Base-by-base conservation (phyloP, 192 early-diverging fungal species). In the Podochytrium sp. region DNA sequence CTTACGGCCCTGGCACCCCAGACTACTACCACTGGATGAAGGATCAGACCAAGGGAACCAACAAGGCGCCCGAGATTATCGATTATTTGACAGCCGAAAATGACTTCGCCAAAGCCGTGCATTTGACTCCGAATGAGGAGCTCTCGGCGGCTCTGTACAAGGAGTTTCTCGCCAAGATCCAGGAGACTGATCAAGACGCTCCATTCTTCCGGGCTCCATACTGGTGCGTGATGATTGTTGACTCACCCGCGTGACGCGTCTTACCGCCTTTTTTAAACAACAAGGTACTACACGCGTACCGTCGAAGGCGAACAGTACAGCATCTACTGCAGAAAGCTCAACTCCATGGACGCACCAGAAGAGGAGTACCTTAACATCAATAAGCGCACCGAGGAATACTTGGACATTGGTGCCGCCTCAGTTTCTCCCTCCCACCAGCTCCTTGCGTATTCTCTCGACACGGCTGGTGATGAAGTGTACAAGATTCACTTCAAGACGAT, bases 21-120 rank as follows among this genome's bases (percentile, higher is more conserved):
- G 84, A 86, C 66, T 29, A 39, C 42, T 86, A 82, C 68, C 84
- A 86, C 65, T 86, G 84, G 84, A 14, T 86, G 38, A 86, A 84
- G 59, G 82, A 84, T 64, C 58, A 73, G 55, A 76, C 66, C 47
- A 71, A 63, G 52, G 32, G 16, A 68, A 40, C 47, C 34, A 80
- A 82, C 53, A 47, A 58, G 18, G 68, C 76, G 33, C n/a, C n/a
- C n/a, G 78, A 76, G 16, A 76, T 86, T 66, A 78, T 85, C 33
- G 73, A 79, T 20, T 76, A 80, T 57, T 43, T 86, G n/a, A 73
- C 71, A 50, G 76, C 61, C 18, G 84, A 86, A 60, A 84, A 86
- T 49, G 66, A 34, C 16, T 84, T 79, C 69, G 68, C 80, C 47
- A 73, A 80, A 30, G 70, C 38, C 14, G 37, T 75, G 14, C 77